Evolutionary conservation across 2,329 filamentous ascomycete genomes (phyloP).

Genomic region (Monosporascus sp.): DNA sequence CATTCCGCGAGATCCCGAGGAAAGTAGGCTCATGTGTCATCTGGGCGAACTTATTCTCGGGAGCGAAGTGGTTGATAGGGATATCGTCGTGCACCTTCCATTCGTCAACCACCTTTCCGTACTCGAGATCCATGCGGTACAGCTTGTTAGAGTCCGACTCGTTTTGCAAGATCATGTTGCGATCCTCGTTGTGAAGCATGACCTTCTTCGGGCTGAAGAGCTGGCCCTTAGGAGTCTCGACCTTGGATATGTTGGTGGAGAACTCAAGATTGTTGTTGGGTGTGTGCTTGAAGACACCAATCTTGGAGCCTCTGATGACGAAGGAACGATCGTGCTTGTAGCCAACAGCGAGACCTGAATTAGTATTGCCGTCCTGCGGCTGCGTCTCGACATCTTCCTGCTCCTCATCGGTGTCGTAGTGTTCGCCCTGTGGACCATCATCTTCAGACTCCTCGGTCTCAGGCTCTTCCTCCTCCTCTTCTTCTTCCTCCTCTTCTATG

Average conservation of each 20-base stretch:
- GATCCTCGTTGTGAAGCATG: conserved; percentile 89
- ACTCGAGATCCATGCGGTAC: conserved; percentile 96
- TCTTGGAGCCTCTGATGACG: conserved; percentile 94
- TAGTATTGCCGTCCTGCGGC: conserved; percentile 75
- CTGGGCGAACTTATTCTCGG: conserved; percentile 96
- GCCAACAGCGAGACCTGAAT: conserved; percentile 90
- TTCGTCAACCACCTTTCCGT: conserved; percentile 95
- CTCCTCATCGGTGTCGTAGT: conserved; percentile 66
- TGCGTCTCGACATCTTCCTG: conserved; percentile 67
- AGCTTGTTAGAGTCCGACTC: conserved; percentile 79
- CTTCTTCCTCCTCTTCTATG: conserved; percentile 46
- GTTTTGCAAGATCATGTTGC: conserved; percentile 86
- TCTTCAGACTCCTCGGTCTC: conserved; percentile 55
- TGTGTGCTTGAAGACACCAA: conserved; percentile 97
- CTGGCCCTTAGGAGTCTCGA: conserved; percentile 80
- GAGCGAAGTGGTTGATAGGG: conserved; percentile 83
- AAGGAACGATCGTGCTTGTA: conserved; percentile 97
- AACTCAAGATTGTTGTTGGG: conserved; percentile 90
- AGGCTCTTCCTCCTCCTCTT: conserved; percentile 50
- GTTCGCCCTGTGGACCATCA: conserved; percentile 64
- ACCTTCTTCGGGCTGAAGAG: conserved; percentile 94
- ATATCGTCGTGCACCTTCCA: conserved; percentile 99
- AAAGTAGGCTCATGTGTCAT: conserved; percentile 96
- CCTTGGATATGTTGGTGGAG: conserved; percentile 93
- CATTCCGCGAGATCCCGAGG: conserved; percentile 86